A percentile compares a stretch with the other conserved stretches of the same genome.
These are phyloP conservation scores for Magnaporthiopsis poae DNA, from an alignment of 2,329 filamentous ascomycete genomes.

Conservation along the genomic window DNA sequence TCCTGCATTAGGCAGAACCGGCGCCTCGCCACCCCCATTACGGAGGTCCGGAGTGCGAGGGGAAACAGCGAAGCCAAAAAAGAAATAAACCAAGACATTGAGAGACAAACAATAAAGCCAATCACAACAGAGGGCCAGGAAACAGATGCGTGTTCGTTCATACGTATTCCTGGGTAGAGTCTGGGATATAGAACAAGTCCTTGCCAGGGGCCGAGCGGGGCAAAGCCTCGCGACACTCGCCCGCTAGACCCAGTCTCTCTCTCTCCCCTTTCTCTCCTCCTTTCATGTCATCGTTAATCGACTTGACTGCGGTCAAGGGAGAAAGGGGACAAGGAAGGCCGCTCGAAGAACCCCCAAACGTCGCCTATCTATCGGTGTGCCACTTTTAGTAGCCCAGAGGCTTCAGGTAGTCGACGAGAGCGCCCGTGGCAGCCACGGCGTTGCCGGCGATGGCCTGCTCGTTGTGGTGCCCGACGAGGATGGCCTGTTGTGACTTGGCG, in stretches of 20 bases:
- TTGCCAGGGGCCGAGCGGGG: neutral
- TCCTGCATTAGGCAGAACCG: neutral
- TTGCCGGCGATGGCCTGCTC: conserved; percentile 65
- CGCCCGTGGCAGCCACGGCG: conserved; percentile 68
- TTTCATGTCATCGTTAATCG: neutral
- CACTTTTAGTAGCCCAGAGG: conserved; percentile 62
- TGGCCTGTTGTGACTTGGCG: conserved; percentile 77
- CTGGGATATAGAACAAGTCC: neutral
- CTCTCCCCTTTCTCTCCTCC: neutral
- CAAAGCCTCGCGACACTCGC: neutral
- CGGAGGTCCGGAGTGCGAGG: neutral
- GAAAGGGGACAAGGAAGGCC: neutral
- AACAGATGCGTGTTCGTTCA: neutral
- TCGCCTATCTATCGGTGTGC: neutral
- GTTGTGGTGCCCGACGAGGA: conserved; percentile 79
- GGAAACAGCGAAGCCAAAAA: neutral
- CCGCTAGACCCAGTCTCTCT: neutral
- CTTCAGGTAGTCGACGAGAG: conserved; percentile 79
- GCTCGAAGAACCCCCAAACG: neutral
- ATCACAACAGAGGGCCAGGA: neutral
- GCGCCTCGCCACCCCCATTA: neutral
- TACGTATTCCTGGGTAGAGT: neutral
- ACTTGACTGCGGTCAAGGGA: neutral
- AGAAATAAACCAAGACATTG: neutral
- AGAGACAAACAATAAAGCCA: neutral